A percentile compares a stretch with the other conserved stretches of the same genome.
Evolutionary conservation across 306 rosid genomes (phyloP).

Genomic region (Rubus idaeus): DNA sequence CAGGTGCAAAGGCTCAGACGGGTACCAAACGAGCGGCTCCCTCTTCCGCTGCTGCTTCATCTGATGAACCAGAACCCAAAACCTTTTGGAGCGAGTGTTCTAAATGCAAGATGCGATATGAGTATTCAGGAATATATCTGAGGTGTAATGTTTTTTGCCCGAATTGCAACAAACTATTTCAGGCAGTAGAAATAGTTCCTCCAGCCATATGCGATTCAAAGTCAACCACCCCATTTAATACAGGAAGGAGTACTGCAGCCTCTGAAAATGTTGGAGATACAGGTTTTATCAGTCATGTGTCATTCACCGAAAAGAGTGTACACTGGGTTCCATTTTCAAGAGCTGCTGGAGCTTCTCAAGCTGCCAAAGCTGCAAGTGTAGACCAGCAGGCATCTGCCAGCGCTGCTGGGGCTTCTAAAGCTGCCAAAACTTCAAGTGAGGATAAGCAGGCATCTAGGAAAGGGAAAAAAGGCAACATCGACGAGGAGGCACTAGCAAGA

Average conservation of each 20-base stretch:
- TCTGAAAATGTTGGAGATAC: constrained; percentile 49
- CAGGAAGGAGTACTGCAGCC: constrained; percentile 40
- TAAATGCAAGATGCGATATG: constrained; percentile 88
- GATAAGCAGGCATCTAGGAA: constrained; percentile 51
- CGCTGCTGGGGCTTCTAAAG: constrained; percentile 54
- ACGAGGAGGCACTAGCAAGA: background rate
- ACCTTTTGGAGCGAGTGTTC: constrained; percentile 91
- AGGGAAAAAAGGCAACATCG: background rate
- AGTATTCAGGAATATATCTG: constrained; percentile 66
- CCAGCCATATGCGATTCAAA: constrained; percentile 64
- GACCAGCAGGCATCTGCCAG: constrained; percentile 74
- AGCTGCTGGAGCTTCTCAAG: constrained; percentile 59
- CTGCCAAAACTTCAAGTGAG: constrained; percentile 33
- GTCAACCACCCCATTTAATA: constrained; percentile 40
- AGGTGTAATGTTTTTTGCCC: constrained; percentile 82
- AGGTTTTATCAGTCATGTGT: constrained; percentile 21
- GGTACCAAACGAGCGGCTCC: constrained; percentile 43
- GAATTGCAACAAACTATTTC: constrained; percentile 77
- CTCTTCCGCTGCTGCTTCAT: constrained; percentile 50
- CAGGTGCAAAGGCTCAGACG: constrained; percentile 52
- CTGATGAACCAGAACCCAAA: constrained; percentile 47
- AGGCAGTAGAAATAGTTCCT: constrained; percentile 73
- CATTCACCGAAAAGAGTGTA: constrained; percentile 38
- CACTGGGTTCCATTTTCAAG: constrained; percentile 77
- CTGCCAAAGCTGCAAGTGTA: constrained; percentile 79